Conservation (phyloP, 208 protist genomes). For the Leishmania martiniquensis region DNA sequence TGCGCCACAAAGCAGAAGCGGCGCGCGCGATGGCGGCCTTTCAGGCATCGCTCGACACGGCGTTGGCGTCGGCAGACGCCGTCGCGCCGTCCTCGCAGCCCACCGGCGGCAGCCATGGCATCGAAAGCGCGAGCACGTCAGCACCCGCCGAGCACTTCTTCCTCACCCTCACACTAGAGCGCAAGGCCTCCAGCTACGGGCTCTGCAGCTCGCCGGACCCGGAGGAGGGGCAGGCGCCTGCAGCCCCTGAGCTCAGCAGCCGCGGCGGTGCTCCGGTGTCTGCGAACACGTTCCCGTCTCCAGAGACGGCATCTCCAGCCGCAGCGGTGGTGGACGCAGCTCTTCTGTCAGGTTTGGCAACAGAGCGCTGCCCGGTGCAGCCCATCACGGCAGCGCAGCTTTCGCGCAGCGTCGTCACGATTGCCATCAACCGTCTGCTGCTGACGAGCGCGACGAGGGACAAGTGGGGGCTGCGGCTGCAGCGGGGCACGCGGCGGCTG, state of each 20-base stretch:
- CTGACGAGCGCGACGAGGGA: constrained; percentile 34
- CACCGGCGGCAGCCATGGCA: background rate
- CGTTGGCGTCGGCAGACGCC: background rate
- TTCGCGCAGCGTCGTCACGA: constrained; percentile 49
- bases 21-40: constrained; percentile 33
- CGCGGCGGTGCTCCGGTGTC: background rate
- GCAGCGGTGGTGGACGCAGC: constrained; percentile 14
- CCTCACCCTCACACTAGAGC: constrained; percentile 27
- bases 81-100: background rate
- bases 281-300: background rate
- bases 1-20: constrained; percentile 31
- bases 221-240: background rate
- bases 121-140: background rate
- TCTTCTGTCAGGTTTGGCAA: constrained; percentile 29
- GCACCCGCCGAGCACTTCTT: constrained; percentile 2
- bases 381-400: constrained; percentile 39
- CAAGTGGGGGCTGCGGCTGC: constrained; percentile 77
- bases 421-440: constrained; percentile 68
- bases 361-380: constrained; percentile 23
- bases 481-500: constrained; percentile 55
- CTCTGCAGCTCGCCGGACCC: constrained; percentile 13
- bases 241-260: background rate
- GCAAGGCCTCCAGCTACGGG: constrained; percentile 29
- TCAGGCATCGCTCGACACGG: constrained; percentile 8
- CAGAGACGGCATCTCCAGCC: background rate